Evolutionary conservation across 768 basidiomycete genomes (phyloP), one percentile per base, ranked within the genome.

Genomic region (Russula sp.): DNA sequence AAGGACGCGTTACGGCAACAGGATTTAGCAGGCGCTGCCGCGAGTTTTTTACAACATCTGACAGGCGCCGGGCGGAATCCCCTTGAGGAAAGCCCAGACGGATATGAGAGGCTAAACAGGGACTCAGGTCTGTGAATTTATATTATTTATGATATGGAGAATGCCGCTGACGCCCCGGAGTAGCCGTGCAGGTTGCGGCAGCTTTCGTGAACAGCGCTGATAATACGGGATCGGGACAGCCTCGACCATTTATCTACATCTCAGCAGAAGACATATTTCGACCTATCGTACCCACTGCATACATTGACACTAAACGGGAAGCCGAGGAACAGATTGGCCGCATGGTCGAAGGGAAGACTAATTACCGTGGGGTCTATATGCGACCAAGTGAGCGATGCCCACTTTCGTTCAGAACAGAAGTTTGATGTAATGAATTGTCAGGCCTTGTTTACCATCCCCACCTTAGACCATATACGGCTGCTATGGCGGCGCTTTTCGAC

Each of bases 381-480:
- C 82, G 97, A 63, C 96, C 97, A 40, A 92, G 96, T 98, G 74
- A 71, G 90, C 77, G 28, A 49, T 67, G 16, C 49, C 62, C 38
- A 18, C 54, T 38, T 62, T 51, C 40, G 28, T 59, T 59, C 48
- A 51, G 36, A 59, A n/a, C 14, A 11, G 34, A 50, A 11, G 24
- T 18, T 49, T 59, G 44, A 38, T 46, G 20, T 4, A 50, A 40
- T 57, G 7, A 53, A 10, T 61, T 34, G 10, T 46, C 73, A 94
- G 97, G 95, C 67, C 79, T 99, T 59, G 93, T 99, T 69, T 98
- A 98, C 76, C 96, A 98, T 73, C 90, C 96, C 10, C 94, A 97
- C 75, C 80, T 88, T 69, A 87, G 94, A 49, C 97, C 97, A n/a
- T 71, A 95, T 54, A 89, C 89, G 11, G 89, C 92, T 48, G 89